Evolutionary conservation across 768 basidiomycete genomes (phyloP), one percentile per base, ranked within the genome.

Genomic region (Cyclocybe aegerita): DNA sequence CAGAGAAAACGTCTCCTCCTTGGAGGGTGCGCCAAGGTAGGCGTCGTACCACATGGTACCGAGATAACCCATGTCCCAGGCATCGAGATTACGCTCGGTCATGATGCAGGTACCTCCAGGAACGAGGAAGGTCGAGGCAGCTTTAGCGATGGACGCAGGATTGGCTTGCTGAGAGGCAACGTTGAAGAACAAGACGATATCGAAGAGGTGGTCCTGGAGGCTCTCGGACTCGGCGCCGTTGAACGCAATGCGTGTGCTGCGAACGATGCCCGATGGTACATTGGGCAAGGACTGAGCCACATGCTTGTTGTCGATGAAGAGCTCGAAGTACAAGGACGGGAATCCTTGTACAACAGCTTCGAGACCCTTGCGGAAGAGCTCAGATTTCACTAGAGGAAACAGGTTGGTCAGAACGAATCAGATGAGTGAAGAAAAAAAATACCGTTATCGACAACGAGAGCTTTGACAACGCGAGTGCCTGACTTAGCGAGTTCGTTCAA

Each of bases 301-400:
- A 10, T 55, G 41, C 41, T 55, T 55, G 43, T 47, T 55, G 49
- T 50, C 49, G 40, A 55, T 40, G 37, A 50, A 50, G 5, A 55
- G 36, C 12, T 50, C 43, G 12, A 48, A n/a, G 33, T 55, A 43
- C 1, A 50, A 36, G 1, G 54, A 33, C 9, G 33, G 11, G 34
- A 55, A 55, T 32, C 50, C 49, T 7, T 35, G 40, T 7, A 55
- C 39, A 30, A 50, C 46, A 6, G 42, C 41, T 15, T 36, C 46
- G 14, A 55, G n/a, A 6, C 41, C 39, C 9, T 37, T 29, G 10
- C 45, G 45, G 45, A 55, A 50, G 15, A 41, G n/a, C 2, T 55
- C 54, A 29, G 49, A 31, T 48, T 55, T 55, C 4, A 55, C 54
- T 55, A 17, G 4, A 39, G 9, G 3, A 34, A 11, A 46, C 7